phyloP scores from a whole-genome alignment of 2,329 filamentous ascomycete genomes.

The Colletotrichum acutatum region DNA sequence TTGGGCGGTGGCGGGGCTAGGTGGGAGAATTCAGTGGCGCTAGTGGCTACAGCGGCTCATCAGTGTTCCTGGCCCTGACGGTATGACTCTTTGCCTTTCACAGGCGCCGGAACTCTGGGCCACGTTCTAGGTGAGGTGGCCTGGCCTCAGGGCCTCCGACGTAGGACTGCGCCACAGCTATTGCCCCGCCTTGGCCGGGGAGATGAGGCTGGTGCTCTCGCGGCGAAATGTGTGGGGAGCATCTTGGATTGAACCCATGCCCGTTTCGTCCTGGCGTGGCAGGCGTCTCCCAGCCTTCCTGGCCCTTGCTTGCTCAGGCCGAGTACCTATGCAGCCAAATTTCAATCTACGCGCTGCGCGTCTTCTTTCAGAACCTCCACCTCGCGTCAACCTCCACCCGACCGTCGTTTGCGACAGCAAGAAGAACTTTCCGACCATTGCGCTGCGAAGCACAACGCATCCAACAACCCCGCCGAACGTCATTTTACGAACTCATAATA shows the following conservation, averaged over 20 bases:
- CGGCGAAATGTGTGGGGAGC: constrained; percentile 6
- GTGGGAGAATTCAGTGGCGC: constrained; percentile 8
- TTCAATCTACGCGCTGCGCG: constrained; percentile 36
- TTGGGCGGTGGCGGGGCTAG: constrained; percentile 24
- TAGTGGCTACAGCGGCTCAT: constrained; percentile 21
- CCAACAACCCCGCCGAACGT: not conserved
- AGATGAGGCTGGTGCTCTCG: constrained; percentile 2
- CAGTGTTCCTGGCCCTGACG: constrained; percentile 6
- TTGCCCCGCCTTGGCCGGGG: not conserved
- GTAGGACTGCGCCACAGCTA: constrained; percentile 7
- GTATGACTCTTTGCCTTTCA: constrained; percentile 5
- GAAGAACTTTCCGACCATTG: constrained; percentile 17
- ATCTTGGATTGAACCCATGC: not conserved
- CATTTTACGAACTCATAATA: not conserved
- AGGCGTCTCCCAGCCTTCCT: constrained; percentile 11
- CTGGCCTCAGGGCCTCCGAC: no score
- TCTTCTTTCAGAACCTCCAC: constrained; percentile 11
- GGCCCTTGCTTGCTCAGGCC: constrained; percentile 7
- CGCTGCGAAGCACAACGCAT: constrained; percentile 4
- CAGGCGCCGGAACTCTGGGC: not conserved
- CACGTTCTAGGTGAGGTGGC: not conserved
- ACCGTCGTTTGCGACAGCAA: constrained; percentile 21
- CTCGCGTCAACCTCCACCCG: constrained; percentile 27
- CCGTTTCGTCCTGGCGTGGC: constrained; percentile 10
- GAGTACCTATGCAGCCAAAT: constrained; percentile 16